A percentile compares a stretch with the other conserved stretches of the same genome.
phyloP scores from a whole-genome alignment of 139 green algal genomes.

The Bryopsis sp. region DNA sequence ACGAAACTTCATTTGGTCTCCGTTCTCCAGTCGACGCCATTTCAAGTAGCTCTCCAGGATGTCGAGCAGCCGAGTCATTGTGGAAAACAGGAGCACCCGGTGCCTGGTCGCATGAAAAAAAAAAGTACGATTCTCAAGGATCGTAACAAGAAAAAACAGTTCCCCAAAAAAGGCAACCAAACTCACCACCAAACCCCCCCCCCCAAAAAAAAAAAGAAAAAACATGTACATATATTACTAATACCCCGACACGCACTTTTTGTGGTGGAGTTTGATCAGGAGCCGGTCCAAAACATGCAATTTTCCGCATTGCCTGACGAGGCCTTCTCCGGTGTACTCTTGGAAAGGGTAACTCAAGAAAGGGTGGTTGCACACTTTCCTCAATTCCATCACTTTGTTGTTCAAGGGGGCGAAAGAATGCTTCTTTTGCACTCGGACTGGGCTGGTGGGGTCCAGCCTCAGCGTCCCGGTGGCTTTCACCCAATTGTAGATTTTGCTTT shows the following conservation, averaged over 20 bases:
- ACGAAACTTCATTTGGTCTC: conserved; percentile 55
- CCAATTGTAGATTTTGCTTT: conserved; percentile 83
- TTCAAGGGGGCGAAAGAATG: conserved; percentile 64
- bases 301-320: conserved; percentile 83
- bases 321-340: conserved; percentile 27
- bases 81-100: neutral
- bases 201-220: too few species aligned
- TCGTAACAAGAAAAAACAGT: too few species aligned
- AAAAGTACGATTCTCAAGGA: too few species aligned
- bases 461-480: conserved; percentile 75
- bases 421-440: conserved; percentile 30
- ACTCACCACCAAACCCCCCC: too few species aligned
- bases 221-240: too few species aligned
- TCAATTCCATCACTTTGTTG: conserved; percentile 93
- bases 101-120: too few species aligned
- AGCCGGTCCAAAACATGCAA: conserved; percentile 35
- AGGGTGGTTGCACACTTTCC: conserved; percentile 97
- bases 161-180: too few species aligned
- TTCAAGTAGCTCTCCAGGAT: conserved; percentile 94
- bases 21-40: conserved; percentile 75
- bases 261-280: conserved; percentile 16
- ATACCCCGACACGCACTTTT: too few species aligned
- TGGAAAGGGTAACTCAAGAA: conserved; percentile 71
- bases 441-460: conserved; percentile 58
- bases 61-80: conserved; percentile 82